Evolutionary conservation across 2,329 filamentous ascomycete genomes (phyloP).

Genomic region (Microcyclospora tardicrescens): DNA sequence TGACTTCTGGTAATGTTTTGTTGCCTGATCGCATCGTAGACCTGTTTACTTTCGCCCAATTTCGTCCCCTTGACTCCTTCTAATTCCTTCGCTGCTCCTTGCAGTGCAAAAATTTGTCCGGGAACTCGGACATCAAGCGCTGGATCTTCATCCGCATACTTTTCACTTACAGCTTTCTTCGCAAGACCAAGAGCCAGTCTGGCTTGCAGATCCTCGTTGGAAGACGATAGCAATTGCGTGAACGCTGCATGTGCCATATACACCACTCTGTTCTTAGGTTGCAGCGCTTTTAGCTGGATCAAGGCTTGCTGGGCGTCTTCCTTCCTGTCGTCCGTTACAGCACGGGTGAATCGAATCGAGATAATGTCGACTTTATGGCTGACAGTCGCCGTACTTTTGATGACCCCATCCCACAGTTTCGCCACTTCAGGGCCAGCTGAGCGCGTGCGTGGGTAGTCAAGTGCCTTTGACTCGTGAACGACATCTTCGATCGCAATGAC

Average conservation of each 20-base stretch:
- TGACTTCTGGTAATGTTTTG: not conserved
- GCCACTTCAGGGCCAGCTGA: constrained; percentile 17
- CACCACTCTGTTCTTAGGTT: constrained; percentile 17
- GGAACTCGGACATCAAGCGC: constrained; percentile 19
- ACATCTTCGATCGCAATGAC: constrained; percentile 18
- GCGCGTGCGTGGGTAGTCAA: constrained; percentile 14
- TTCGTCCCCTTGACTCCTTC: constrained; percentile 8
- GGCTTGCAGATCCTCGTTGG: constrained; percentile 18
- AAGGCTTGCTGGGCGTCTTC: constrained; percentile 22
- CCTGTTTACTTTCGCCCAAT: constrained; percentile 16
- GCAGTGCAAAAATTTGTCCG: constrained; percentile 21
- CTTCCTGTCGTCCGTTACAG: constrained; percentile 18
- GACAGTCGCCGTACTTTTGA: constrained; percentile 11
- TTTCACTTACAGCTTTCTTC: constrained; percentile 19
- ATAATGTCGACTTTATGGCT: constrained; percentile 16
- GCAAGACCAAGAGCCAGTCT: constrained; percentile 18
- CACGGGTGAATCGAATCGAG: constrained; percentile 17
- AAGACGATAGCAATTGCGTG: constrained; percentile 19
- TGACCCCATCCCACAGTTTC: constrained; percentile 21
- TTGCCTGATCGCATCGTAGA: constrained; percentile 14
- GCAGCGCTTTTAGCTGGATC: constrained; percentile 20
- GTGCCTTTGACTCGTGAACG: constrained; percentile 12
- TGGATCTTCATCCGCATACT: constrained; percentile 16
- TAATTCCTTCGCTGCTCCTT: constrained; percentile 15
- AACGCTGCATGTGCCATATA: constrained; percentile 24